A percentile compares a stretch with the other conserved stretches of the same genome.
Evolutionary conservation across 768 basidiomycete genomes (phyloP).

Genomic region (Hygrocybe punicea): DNA sequence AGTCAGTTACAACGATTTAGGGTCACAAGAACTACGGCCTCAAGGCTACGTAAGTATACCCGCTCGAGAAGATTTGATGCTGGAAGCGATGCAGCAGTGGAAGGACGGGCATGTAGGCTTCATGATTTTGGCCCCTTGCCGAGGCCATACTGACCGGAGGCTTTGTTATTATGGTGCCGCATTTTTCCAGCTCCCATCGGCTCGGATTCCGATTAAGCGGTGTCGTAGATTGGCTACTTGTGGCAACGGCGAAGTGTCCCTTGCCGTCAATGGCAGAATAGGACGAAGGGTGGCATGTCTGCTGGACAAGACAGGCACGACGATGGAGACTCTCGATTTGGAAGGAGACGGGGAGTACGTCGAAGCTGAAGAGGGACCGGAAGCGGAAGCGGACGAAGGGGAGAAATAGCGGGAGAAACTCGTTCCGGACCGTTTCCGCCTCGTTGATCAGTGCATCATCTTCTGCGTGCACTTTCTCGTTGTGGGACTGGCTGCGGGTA

Average conservation of each 20-base stretch:
- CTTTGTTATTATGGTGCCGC: constrained; percentile 23
- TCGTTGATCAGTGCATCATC: background rate
- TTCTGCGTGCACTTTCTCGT: too few species aligned
- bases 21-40: constrained; percentile 51
- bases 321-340: constrained; percentile 73
- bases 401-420: constrained; percentile 14
- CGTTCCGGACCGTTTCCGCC: constrained; percentile 15
- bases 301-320: constrained; percentile 58
- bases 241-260: constrained; percentile 48
- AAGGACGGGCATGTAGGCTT: constrained; percentile 60
- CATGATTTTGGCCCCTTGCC: constrained; percentile 14
- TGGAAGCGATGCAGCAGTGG: constrained; percentile 51
- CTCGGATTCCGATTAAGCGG: constrained; percentile 52
- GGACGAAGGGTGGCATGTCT: constrained; percentile 77
- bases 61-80: constrained; percentile 66
- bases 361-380: constrained; percentile 38
- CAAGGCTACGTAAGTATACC: constrained; percentile 50
- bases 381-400: constrained; percentile 31
- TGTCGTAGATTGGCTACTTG: constrained; percentile 54
- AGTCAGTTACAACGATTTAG: constrained; percentile 57
- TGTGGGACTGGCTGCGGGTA: constrained; percentile 3
- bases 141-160: constrained; percentile 22
- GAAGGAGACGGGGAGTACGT: constrained; percentile 62
- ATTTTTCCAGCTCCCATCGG: constrained; percentile 47
- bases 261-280: constrained; percentile 71